phyloP scores from a whole-genome alignment of 805 yeast genomes.

The Metschnikowia cerradonensis region DNA sequence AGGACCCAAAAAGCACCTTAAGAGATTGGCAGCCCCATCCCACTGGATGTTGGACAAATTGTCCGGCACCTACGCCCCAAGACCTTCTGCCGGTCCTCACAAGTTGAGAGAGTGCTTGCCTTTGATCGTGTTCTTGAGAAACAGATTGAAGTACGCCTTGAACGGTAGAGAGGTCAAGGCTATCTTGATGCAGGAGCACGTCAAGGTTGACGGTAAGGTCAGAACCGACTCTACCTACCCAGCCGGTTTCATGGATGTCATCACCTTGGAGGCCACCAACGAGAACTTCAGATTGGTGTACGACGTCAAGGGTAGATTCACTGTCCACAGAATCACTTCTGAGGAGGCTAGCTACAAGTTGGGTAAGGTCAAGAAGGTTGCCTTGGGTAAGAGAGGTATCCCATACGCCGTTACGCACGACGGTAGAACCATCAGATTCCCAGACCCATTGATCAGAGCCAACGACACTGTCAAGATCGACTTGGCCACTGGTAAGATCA shows the following conservation, averaged over 20 bases:
- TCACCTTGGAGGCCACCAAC: conserved; percentile 31
- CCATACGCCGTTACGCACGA: conserved; percentile 99
- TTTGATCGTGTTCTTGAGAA: conserved; percentile 31
- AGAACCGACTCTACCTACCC: conserved; percentile 32
- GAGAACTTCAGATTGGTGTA: conserved; percentile 95
- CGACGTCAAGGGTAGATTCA: conserved; percentile 98
- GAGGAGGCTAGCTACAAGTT: conserved; percentile 98
- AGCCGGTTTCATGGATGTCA: conserved; percentile 32
- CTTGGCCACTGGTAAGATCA: conserved; percentile 91
- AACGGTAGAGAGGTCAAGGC: conserved; percentile 35
- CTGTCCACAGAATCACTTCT: conserved; percentile 98
- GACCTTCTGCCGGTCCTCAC: conserved; percentile 34
- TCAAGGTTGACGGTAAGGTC: conserved; percentile 33
- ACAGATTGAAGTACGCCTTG: conserved; percentile 33
- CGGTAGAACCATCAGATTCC: conserved; percentile 99
- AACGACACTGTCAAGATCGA: conserved; percentile 98
- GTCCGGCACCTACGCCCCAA: conserved; percentile 35
- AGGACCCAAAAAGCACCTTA: conserved; percentile 53
- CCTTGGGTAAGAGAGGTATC: conserved; percentile 96
- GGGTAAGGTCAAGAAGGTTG: conserved; percentile 97
- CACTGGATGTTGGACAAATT: conserved; percentile 38
- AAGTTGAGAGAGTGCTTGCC: conserved; percentile 34
- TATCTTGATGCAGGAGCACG: conserved; percentile 32
- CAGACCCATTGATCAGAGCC: conserved; percentile 94
- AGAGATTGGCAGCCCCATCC: conserved; percentile 37